Conservation (phyloP, 768 basidiomycete genomes). For the Kwoniella heveanensis region DNA sequence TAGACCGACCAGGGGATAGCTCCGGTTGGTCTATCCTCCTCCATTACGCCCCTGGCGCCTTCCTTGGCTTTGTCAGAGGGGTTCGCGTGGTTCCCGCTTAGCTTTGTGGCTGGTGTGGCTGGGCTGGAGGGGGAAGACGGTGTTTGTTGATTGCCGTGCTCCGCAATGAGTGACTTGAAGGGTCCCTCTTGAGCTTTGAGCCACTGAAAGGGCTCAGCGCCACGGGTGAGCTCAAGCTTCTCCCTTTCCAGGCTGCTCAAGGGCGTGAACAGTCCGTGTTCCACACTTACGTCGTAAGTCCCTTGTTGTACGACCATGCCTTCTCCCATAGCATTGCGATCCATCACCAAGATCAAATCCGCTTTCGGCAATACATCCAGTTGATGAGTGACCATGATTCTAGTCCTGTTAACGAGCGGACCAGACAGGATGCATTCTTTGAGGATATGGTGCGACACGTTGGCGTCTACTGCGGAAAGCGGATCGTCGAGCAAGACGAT, state of each 20-base stretch:
- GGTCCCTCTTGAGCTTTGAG: conserved; percentile 31
- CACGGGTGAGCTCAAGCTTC: too few relatives aligned
- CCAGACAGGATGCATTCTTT: conserved; percentile 62
- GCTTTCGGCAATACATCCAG: conserved; percentile 52
- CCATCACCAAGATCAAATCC: conserved; percentile 53
- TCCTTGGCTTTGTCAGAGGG: background rate
- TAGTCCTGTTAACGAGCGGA: conserved; percentile 62
- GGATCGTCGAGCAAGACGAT: conserved; percentile 56
- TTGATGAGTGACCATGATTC: conserved; percentile 63
- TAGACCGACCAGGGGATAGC: conserved; percentile 63
- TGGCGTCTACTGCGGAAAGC: conserved; percentile 75
- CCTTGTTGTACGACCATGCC: conserved; percentile 66
- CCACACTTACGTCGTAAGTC: conserved; percentile 59
- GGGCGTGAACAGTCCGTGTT: too few relatives aligned
- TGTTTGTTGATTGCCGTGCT: conserved; percentile 63
- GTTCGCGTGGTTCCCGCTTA: background rate
- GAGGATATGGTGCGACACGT: conserved; percentile 69
- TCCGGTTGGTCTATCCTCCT: conserved; percentile 65
- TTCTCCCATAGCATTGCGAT: conserved; percentile 27
- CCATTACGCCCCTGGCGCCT: conserved; percentile 49
- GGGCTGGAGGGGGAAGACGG: conserved; percentile 10
- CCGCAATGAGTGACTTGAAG: conserved; percentile 49
- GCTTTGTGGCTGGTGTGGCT: background rate
- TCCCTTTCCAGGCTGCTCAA: too few relatives aligned
- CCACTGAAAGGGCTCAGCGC: too few relatives aligned